phyloP scores from a whole-genome alignment of 192 early-diverging fungal genomes.

The Coemansia interrupta region DNA sequence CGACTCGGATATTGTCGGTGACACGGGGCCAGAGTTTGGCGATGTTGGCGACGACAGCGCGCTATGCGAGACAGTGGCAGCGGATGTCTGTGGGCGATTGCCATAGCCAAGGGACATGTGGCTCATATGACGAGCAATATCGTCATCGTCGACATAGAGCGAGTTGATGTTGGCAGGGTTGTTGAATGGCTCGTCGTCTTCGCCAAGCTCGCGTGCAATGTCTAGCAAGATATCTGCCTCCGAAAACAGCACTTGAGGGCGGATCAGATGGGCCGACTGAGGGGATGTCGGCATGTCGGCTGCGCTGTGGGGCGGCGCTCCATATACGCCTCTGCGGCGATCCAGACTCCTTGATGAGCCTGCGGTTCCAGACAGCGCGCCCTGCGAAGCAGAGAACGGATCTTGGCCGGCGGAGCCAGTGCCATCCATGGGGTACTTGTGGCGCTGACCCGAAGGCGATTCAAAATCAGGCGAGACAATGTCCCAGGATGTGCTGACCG shows the following conservation, averaged over 20 bases:
- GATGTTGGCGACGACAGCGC: conserved; percentile 9
- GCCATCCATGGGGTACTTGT: conserved; percentile 15
- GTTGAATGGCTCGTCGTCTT: conserved; percentile 35
- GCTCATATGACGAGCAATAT: conserved; percentile 29
- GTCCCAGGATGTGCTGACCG: conserved; percentile 31
- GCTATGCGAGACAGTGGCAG: conserved; percentile 21
- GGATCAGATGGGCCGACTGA: not conserved
- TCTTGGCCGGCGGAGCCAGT: conserved; percentile 19
- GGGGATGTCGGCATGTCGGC: not conserved
- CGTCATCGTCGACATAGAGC: conserved; percentile 36
- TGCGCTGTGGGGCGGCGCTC: conserved; percentile 24
- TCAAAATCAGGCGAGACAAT: conserved; percentile 30
- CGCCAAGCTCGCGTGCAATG: conserved; percentile 50
- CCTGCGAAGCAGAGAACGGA: conserved; percentile 13
- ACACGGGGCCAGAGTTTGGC: not conserved
- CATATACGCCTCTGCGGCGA: conserved; percentile 42
- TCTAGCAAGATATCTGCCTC: conserved; percentile 37
- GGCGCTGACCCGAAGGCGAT: not conserved
- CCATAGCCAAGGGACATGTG: conserved; percentile 19
- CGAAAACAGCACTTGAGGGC: conserved; percentile 5
- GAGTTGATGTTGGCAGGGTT: conserved; percentile 19
- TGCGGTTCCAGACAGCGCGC: conserved; percentile 1
- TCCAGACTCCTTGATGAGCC: conserved; percentile 3
- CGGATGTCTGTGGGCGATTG: conserved; percentile 18
- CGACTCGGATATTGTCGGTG: conserved; percentile 9